Conservation (phyloP, 2,329 filamentous ascomycete genomes). For the Trichophyton rubrum region DNA sequence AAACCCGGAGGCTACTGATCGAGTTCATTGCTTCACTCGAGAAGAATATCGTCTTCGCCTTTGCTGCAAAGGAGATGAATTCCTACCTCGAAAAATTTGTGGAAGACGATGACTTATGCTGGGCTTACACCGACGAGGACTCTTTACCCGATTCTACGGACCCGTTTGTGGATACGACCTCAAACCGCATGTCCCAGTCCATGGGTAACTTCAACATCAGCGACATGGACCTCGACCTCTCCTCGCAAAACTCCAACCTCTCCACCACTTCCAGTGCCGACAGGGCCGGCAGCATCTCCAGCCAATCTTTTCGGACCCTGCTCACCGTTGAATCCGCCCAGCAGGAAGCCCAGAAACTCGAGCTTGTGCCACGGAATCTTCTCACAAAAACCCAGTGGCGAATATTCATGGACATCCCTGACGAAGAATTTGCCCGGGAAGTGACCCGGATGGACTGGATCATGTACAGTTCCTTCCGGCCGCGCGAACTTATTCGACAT, state of each 20-base stretch:
- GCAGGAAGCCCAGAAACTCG: constrained; percentile 58
- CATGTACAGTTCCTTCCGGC: constrained; percentile 90
- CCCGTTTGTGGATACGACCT: constrained; percentile 29
- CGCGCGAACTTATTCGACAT: constrained; percentile 84
- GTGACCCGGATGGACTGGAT: constrained; percentile 95
- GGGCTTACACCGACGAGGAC: constrained; percentile 68
- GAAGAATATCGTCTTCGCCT: constrained; percentile 66
- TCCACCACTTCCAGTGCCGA: constrained; percentile 30
- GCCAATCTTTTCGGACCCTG: constrained; percentile 31
- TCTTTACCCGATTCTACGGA: constrained; percentile 27
- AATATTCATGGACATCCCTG: constrained; percentile 72
- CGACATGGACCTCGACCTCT: constrained; percentile 27
- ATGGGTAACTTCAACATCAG: constrained; percentile 30
- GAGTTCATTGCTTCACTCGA: constrained; percentile 66
- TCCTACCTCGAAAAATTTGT: constrained; percentile 61
- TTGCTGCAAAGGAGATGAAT: constrained; percentile 74
- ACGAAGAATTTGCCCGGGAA: constrained; percentile 78
- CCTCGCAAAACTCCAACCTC: constrained; percentile 27
- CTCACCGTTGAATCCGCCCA: constrained; percentile 58
- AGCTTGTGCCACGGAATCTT: constrained; percentile 54
- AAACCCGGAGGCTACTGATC: constrained; percentile 58
- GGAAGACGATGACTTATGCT: constrained; percentile 84
- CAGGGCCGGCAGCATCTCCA: constrained; percentile 28
- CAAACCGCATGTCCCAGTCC: constrained; percentile 23
- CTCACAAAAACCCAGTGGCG: constrained; percentile 82